These are phyloP conservation scores for Cardamine resedifolia DNA, from an alignment of 345 rosid genomes.

Conservation along the genomic window DNA sequence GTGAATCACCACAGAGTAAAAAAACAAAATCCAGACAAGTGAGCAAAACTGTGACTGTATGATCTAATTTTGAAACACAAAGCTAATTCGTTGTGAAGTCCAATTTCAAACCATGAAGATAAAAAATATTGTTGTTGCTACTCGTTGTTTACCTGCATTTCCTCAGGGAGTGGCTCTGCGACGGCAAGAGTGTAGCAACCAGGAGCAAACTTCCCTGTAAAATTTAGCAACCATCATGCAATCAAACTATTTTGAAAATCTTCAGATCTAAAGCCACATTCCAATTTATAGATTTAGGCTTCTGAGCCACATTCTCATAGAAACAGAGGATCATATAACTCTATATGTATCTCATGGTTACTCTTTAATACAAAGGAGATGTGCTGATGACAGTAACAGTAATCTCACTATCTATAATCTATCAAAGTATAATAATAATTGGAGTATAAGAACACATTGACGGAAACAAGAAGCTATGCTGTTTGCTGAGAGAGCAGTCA, in stretches of 20 bases:
- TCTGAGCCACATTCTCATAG: background rate
- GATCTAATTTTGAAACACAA: background rate
- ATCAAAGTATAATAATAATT: constrained; percentile 1
- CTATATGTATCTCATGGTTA: background rate
- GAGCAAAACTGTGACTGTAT: background rate
- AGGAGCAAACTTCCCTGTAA: constrained; percentile 77
- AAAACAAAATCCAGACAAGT: background rate
- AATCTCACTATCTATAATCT: background rate
- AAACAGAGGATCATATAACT: background rate
- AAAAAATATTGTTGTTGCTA: background rate
- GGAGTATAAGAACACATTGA: background rate
- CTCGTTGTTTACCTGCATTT: constrained; percentile 60
- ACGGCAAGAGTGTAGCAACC: constrained; percentile 90
- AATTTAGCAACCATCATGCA: constrained; percentile 2
- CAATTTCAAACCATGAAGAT: background rate
- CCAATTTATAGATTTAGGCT: background rate
- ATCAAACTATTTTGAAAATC: background rate
- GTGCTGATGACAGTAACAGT: background rate
- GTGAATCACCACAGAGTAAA: background rate
- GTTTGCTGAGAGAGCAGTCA: background rate
- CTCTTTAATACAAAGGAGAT: background rate
- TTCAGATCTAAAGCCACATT: constrained; percentile 2
- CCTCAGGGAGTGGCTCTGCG: constrained; percentile 77
- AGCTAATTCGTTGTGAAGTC: background rate
- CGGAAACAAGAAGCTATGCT: constrained; percentile 1